Base-by-base conservation (phyloP, 768 basidiomycete genomes). In the Trichaptum fuscoviolaceum region DNA sequence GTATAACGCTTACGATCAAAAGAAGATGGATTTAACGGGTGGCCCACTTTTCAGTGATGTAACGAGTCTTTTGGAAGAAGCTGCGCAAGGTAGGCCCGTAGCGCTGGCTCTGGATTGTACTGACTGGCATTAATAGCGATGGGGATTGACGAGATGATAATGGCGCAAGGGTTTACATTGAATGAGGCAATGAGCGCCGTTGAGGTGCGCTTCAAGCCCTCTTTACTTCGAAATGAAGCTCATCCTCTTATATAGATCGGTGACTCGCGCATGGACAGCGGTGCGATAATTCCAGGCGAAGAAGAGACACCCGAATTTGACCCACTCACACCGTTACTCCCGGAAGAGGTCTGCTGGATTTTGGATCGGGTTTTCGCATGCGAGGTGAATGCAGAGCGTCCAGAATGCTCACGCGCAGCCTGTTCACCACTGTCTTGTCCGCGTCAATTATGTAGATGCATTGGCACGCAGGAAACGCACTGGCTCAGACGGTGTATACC, bases 141-240 rank as follows among this genome's bases (percentile, higher is more conserved):
- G 84, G 79, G 83, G 34, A 78, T 82, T 0, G 87, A 86, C 15
- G 81, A 81, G 42, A 77, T 94, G 66, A 67, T 95, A 7, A 82
- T 93, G 35, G 87, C 86, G 71, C 84, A 87, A 0, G 85, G 84
- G 34, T 90, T 93, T 70, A 84, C 86, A 20, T 80, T 96, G 61
- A 84, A 89, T 68, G 95, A 98, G 68, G 89, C 93, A n/a, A 96
- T 98, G 95, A 91, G 91, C 70, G 92, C 93, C 17, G 87, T 97
- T 65, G 91, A 95, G 85, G 93, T 91, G 73, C 67, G 81, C 71
- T 64, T 25, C 24, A 7, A 25, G 12, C 36, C 12, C 42, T 23
- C 35, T 26, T 59, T 35, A 20, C 57, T 30, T 6, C 7, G 34
- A 63, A 64, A 62, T 15, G 35, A 58, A 64, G 24, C 63, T 63